Evolutionary conservation across 2,329 filamentous ascomycete species (phyloP).

Genomic region (Metarhizium guizhouense): DNA sequence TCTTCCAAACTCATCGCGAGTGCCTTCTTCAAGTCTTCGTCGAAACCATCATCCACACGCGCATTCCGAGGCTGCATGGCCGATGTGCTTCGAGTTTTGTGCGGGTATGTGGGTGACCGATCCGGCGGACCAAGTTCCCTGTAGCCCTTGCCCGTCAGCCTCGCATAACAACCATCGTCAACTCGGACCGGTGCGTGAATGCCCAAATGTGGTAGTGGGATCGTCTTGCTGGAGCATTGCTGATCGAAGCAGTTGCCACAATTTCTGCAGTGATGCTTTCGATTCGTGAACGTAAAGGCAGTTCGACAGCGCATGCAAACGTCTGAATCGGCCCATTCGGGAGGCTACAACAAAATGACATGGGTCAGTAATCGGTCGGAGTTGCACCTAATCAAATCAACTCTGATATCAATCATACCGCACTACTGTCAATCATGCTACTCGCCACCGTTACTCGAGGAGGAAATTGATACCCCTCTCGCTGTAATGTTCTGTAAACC

Average conservation of each 20-base stretch:
- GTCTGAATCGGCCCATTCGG: slow-evolving; percentile 95
- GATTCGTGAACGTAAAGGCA: slow-evolving; percentile 92
- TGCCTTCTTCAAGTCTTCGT: slow-evolving; percentile 88
- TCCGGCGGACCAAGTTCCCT: slow-evolving; percentile 32
- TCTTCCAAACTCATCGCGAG: slow-evolving; percentile 97
- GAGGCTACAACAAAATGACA: slow-evolving; percentile 51
- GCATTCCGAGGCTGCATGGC: slow-evolving; percentile 85
- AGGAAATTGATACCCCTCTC: slow-evolving; percentile 82
- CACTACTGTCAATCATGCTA: slow-evolving; percentile 95
- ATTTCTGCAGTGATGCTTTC: slow-evolving; percentile 96
- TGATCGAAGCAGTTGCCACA: slow-evolving; percentile 97
- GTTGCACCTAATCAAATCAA: not conserved
- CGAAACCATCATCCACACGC: slow-evolving; percentile 81
- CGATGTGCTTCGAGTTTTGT: slow-evolving; percentile 57
- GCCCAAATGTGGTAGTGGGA: slow-evolving; percentile 84
- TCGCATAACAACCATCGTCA: slow-evolving; percentile 90
- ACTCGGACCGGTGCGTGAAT: slow-evolving; percentile 88
- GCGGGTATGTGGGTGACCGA: slow-evolving; percentile 38
- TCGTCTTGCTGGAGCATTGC: slow-evolving; percentile 81
- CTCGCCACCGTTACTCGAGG: slow-evolving; percentile 81
- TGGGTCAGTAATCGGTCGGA: not conserved
- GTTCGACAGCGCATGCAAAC: slow-evolving; percentile 98
- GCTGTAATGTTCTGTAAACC: slow-evolving; percentile 73
- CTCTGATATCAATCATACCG: slow-evolving; percentile 51
- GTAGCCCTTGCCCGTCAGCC: slow-evolving; percentile 64